Conservation (phyloP, 2,329 filamentous ascomycete species). For the Lojkania enalia region DNA sequence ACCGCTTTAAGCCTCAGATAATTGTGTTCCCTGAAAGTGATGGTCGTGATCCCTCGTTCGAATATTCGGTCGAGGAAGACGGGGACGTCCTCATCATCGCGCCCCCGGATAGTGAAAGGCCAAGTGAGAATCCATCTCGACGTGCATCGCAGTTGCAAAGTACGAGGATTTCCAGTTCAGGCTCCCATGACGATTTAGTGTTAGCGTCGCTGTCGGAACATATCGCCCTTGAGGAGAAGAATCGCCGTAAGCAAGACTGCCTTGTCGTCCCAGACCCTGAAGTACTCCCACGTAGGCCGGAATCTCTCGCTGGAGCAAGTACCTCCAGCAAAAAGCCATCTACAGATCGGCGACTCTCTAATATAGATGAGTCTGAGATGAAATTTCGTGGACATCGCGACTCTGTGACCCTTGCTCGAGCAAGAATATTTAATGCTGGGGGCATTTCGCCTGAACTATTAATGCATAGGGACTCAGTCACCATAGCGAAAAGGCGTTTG, state of each 20-base stretch:
- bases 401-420: constrained; percentile 34
- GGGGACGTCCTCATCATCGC: constrained; percentile 17
- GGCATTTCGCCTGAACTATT: constrained; percentile 24
- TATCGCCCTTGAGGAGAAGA: not conserved
- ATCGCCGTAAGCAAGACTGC: not conserved
- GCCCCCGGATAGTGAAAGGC: constrained; percentile 36
- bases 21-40: constrained; percentile 35
- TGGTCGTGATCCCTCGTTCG: constrained; percentile 10
- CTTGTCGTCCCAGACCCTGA: constrained; percentile 15
- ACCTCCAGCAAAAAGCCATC: constrained; percentile 6
- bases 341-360: constrained; percentile 26
- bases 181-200: constrained; percentile 16
- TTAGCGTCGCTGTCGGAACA: not conserved
- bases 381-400: constrained; percentile 39
- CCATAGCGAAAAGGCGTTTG: constrained; percentile 34
- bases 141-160: constrained; percentile 26
- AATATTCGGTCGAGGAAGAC: constrained; percentile 23
- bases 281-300: not conserved
- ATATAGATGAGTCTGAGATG: constrained; percentile 31
- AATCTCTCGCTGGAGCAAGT: constrained; percentile 6
- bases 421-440: constrained; percentile 25
- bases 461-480: constrained; percentile 25
- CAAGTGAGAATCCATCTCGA: constrained; percentile 26
- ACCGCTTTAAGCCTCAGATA: constrained; percentile 28
- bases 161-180: constrained; percentile 16